phyloP scores from a whole-genome alignment of 1,284 basidiomycete species.

The Ustilago curta region DNA sequence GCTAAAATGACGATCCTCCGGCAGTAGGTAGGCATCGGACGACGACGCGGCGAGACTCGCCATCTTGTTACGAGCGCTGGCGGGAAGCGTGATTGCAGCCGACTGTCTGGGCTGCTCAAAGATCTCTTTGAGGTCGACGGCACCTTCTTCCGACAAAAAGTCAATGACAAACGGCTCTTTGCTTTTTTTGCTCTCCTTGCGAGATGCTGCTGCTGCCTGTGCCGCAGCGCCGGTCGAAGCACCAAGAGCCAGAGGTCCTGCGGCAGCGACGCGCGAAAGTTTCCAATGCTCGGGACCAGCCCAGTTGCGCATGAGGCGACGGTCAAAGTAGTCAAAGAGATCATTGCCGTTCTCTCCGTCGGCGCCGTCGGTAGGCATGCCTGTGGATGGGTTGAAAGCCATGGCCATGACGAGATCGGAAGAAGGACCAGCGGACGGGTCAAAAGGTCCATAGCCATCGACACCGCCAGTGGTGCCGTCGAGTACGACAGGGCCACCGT shows the following conservation, averaged over 20 bases:
- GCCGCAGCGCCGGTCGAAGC: conserved; percentile 26
- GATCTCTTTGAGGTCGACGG: conserved; percentile 79
- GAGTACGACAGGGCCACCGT: conserved; percentile 39
- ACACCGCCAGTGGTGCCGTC: conserved; percentile 43
- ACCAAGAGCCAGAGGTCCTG: conserved; percentile 37
- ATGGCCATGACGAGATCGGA: conserved; percentile 86
- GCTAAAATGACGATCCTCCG: conserved; percentile 97
- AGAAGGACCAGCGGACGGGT: conserved; percentile 45
- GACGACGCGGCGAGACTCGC: conserved; percentile 69
- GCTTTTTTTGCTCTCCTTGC: conserved; percentile 46
- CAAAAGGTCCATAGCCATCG: conserved; percentile 42
- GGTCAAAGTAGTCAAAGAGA: conserved; percentile 90
- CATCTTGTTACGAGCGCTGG: conserved; percentile 59
- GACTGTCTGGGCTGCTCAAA: conserved; percentile 74
- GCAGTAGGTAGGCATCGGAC: conserved; percentile 78
- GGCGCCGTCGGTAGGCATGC: conserved; percentile 31
- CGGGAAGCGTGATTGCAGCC: conserved; percentile 70
- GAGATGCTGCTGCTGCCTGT: conserved; percentile 21
- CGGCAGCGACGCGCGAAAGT: conserved; percentile 70
- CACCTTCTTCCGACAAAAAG: conserved; percentile 77
- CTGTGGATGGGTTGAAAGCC: conserved; percentile 71
- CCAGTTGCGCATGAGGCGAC: conserved; percentile 91
- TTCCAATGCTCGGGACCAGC: conserved; percentile 99
- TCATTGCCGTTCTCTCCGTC: conserved; percentile 47
- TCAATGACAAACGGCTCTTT: conserved; percentile 88